Base-by-base conservation (phyloP, 2,329 filamentous ascomycete species). In the Cladosporium sp. region DNA sequence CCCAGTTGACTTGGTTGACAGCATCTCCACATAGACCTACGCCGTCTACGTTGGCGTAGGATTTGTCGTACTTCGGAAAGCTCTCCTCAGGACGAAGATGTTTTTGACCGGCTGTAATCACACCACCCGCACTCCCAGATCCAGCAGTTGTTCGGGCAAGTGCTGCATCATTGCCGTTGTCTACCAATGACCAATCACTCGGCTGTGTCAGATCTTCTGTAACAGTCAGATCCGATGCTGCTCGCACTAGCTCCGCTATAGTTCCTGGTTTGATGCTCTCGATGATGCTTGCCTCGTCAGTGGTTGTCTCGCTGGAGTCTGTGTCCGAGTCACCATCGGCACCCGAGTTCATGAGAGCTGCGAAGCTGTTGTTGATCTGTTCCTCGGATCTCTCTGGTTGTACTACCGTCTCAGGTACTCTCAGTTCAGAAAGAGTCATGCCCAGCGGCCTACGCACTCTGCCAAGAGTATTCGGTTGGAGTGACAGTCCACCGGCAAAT, bases 381-480 rank as follows among this genome's bases (percentile, higher is more conserved):
- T 26, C 21, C 52, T 55, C 52, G 4, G 52, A 55, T 32, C 18
- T 34, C 11, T 60, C 28, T 7, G 64, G 32, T 26, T 61, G 49
- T 18, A 36, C 65, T 12, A 30, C 57, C 38, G 51, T 44, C 11
- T 67, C 67, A 41, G 55, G 59, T 28, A 51, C 55, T 5, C 59
- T 64, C 34, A 51, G 52, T 14, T 71, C 62, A 24, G 49, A 52
- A 26, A 68, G 34, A 30, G 47, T 32, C 15, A 32, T 65, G 26
- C 71, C 71, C 47, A 68, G 68, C 11, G 69, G 66, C 11, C 71
- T 67, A 24, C 73, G 61, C 26, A 67, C 54, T 24, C 66, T 52
- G 14, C 66, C 67, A 21, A 57, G 15, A 7, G 59, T 36, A 3
- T 68, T 65, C 28, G 69, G 59, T 12, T 69, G 66, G 8, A 65